Evolutionary conservation across 1,139 yeast species (phyloP).

Genomic region (Sugiyamaella castrensis): DNA sequence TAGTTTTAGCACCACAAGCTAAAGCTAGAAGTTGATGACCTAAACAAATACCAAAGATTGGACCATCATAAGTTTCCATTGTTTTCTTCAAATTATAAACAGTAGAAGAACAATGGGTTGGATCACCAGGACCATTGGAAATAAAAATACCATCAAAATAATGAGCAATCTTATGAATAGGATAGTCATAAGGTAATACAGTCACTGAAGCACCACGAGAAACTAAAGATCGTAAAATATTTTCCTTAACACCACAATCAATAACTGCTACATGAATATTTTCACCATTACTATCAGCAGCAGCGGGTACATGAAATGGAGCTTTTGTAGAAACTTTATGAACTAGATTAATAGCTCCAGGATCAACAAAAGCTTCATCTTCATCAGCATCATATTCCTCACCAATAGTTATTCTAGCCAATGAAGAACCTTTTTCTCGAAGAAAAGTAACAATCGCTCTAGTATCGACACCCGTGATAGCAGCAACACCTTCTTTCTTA

Average conservation of each 20-base stretch:
- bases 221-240: constrained; percentile 90
- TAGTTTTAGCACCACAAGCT: constrained; percentile 91
- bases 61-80: constrained; percentile 55
- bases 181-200: constrained; percentile 96
- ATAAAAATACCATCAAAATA: constrained; percentile 95
- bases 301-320: constrained; percentile 81
- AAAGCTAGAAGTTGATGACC: constrained; percentile 98
- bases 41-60: constrained; percentile 92
- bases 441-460: constrained; percentile 90
- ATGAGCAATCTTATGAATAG: constrained; percentile 64
- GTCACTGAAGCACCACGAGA: constrained; percentile 92
- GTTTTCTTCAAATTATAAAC: constrained; percentile 58
- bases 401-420: constrained; percentile 88
- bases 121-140: constrained; percentile 99
- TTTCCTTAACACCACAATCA: constrained; percentile 98
- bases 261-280: constrained; percentile 83
- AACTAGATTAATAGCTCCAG: constrained; percentile 87
- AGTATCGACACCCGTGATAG: constrained; percentile 96
- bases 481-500: constrained; percentile 87
- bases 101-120: constrained; percentile 71
- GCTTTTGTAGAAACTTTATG: constrained; percentile 93
- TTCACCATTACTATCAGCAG: constrained; percentile 46
- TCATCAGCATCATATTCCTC: constrained; percentile 89
- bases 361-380: constrained; percentile 89
- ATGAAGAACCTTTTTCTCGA: constrained; percentile 88